Conservation (phyloP, 2,329 filamentous ascomycete species). For the Aspergillus quadricinctus region DNA sequence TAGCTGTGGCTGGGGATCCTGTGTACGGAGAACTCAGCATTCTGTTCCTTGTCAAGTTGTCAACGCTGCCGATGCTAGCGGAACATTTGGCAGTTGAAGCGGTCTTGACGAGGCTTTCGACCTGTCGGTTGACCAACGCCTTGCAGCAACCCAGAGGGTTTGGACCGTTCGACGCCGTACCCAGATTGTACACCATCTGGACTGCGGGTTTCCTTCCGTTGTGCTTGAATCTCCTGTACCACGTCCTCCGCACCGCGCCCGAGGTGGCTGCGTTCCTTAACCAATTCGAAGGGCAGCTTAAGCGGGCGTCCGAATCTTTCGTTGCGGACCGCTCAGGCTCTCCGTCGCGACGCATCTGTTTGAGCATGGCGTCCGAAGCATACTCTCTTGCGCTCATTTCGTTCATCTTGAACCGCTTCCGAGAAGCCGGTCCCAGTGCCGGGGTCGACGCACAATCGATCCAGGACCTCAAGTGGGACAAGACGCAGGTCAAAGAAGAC, state of each 20-base stretch:
- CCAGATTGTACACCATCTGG: constrained; percentile 86
- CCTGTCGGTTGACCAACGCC: constrained; percentile 72
- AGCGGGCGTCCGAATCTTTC: constrained; percentile 67
- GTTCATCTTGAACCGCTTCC: constrained; percentile 64
- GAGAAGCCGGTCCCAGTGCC: constrained; percentile 58
- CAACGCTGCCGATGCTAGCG: constrained; percentile 72
- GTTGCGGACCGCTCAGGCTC: constrained; percentile 44
- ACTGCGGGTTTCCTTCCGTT: constrained; percentile 80
- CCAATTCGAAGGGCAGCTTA: constrained; percentile 76
- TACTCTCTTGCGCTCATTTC: constrained; percentile 75
- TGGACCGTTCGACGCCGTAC: constrained; percentile 71
- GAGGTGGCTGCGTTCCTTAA: constrained; percentile 87
- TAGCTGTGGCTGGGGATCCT: constrained; percentile 74
- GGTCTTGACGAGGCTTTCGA: constrained; percentile 71
- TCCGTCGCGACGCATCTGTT: constrained; percentile 61
- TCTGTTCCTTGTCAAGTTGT: constrained; percentile 82
- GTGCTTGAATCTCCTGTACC: constrained; percentile 79
- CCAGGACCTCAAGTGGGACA: constrained; percentile 70
- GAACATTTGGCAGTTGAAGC: constrained; percentile 88
- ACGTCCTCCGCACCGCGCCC: constrained; percentile 73
- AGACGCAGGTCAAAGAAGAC: constrained; percentile 67
- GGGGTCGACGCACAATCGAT: constrained; percentile 60
- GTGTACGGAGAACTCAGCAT: constrained; percentile 91
- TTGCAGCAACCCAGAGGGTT: constrained; percentile 65
- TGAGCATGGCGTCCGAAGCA: constrained; percentile 69